These are phyloP conservation scores for Neonectria coccinea DNA, from an alignment of 2,329 filamentous ascomycete genomes.

Conservation along the genomic window DNA sequence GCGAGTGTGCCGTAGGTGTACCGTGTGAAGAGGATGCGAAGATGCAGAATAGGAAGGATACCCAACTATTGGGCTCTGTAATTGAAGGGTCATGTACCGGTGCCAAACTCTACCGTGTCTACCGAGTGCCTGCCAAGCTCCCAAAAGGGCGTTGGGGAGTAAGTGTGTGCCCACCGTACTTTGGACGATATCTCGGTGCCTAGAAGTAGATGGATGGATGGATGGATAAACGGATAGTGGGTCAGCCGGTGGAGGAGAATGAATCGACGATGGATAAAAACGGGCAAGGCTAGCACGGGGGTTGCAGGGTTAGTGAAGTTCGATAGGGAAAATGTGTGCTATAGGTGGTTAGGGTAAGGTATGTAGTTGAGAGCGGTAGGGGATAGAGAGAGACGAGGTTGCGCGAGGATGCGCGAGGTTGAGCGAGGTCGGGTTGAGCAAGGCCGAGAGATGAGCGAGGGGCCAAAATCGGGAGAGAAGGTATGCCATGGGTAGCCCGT, in stretches of 20 bases:
- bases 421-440: neutral
- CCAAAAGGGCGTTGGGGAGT: conserved; percentile 8
- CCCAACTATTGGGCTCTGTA: neutral
- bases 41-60: conserved; percentile 13
- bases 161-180: conserved; percentile 6
- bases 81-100: conserved; percentile 11
- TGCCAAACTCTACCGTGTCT: conserved; percentile 16
- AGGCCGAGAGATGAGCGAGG: conserved; percentile 26
- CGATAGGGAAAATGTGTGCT: neutral
- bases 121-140: conserved; percentile 10
- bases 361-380: neutral
- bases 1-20: conserved; percentile 6
- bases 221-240: conserved; percentile 4
- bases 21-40: conserved; percentile 4
- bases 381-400: neutral
- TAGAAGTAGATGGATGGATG: conserved; percentile 15
- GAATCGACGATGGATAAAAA: conserved; percentile 11
- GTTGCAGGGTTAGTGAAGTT: conserved; percentile 2
- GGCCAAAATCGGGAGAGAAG: conserved; percentile 19
- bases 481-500: conserved; percentile 8
- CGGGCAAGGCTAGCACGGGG: conserved; percentile 10
- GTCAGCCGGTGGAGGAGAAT: neutral
- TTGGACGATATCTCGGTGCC: conserved; percentile 24
- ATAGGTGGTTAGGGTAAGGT: neutral
- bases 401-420: neutral